These are phyloP conservation scores for Austroboletus novae-zelandiae DNA, from an alignment of 1,284 basidiomycete genomes.

Conservation along the genomic window DNA sequence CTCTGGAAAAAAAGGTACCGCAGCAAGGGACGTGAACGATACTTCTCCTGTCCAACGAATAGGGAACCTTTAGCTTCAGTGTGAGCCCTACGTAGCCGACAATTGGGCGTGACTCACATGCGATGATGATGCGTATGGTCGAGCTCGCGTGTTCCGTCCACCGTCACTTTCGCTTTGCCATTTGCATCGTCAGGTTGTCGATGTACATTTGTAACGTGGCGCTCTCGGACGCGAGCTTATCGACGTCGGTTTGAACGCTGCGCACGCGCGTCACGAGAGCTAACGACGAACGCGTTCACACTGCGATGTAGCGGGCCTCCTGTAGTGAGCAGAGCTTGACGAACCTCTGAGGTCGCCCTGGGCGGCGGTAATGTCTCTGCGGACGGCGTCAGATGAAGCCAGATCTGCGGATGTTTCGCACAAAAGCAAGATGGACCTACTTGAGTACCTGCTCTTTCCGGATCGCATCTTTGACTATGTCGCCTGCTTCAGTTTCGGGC, in stretches of 20 bases:
- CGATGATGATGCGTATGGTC: background rate
- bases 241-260: slow-evolving; percentile 68
- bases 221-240: slow-evolving; percentile 75
- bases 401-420: background rate
- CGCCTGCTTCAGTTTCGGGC: slow-evolving; percentile 45
- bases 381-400: background rate
- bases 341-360: slow-evolving; percentile 73
- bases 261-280: slow-evolving; percentile 68
- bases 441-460: slow-evolving; percentile 66
- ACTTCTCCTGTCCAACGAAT: background rate
- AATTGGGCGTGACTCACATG: slow-evolving; percentile 3
- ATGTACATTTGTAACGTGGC: slow-evolving; percentile 85
- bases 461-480: slow-evolving; percentile 71
- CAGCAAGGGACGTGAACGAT: background rate
- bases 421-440: slow-evolving; percentile 30
- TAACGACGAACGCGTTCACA: slow-evolving; percentile 30
- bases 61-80: no score
- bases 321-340: background rate
- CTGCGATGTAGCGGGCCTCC: background rate
- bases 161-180: slow-evolving; percentile 65
- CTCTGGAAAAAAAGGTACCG: no score
- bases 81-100: no score
- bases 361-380: slow-evolving; percentile 67
- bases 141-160: background rate
- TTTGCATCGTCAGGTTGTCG: slow-evolving; percentile 81